Evolutionary conservation across 192 early-diverging fungal species (phyloP), one percentile per base, ranked within the genome.

Genomic region (Coemansia sp.): DNA sequence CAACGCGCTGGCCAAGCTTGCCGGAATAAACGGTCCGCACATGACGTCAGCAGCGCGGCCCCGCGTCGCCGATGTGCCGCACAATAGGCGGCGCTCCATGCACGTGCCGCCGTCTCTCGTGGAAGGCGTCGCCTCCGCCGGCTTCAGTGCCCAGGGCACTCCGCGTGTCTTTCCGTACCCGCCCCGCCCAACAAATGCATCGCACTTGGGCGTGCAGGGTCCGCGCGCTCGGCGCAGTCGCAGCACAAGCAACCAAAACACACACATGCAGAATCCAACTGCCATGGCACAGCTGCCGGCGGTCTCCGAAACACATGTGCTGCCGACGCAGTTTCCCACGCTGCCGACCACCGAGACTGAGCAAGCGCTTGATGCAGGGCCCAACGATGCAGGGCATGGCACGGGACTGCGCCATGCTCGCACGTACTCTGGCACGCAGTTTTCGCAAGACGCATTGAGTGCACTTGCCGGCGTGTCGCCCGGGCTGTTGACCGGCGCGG

Each of bases 101-200:
- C 70, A 80, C 41, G 77, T 80, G 38, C 77, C 77, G 25, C 72
- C 77, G 37, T 68, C 72, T 50, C 62, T 80, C 47, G 59, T 68
- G n/a, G 76, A 79, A 27, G 76, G 58, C 39, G 76, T 79, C 15
- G 76, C 64, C 2, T 70, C 71, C 0, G 41, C 71, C 0, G 41
- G 41, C 3, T 45, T 45, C 15, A n/a, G 35, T 14, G 25, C 47
- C 0, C 54, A 35, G 27, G 14, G 47, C 29, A 2, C 17, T 4
- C 47, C 21, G 17, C 57, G 45, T 19, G 62, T 19, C 10, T 51
- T 38, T 38, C 45, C 45, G 41, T 38, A 29, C 5, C 63, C 63
- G 43, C 45, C 45, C 2, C 63, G 52, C 1, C 17, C 54, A 2
- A 35, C 2, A 9, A 29, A 48, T 59, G 35, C 57, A 21, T 23